Percentiles rank a stretch among this genome's conserved stretches.
Conservation (phyloP, 2,329 filamentous ascomycete species). For the Juglanconis oblonga region DNA sequence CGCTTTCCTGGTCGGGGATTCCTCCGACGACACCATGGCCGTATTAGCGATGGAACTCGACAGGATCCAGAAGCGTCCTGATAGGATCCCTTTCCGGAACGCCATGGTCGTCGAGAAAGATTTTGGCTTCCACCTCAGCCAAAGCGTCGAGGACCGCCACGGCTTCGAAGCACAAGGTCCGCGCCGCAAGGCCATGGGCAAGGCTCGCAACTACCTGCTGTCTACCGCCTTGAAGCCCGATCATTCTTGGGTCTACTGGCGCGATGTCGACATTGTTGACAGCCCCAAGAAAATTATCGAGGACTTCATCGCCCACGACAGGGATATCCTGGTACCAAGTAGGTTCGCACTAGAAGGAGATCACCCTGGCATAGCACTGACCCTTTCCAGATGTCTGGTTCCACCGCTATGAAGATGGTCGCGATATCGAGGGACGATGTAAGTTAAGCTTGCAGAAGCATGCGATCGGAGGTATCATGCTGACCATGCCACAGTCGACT, state of each 20-base stretch:
- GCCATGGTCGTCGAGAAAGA: slow-evolving; percentile 87
- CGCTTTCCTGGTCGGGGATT: slow-evolving; percentile 91
- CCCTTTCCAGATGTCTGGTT: slow-evolving; percentile 82
- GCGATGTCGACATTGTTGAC: slow-evolving; percentile 94
- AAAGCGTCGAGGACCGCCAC: slow-evolving; percentile 80
- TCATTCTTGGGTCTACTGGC: slow-evolving; percentile 98
- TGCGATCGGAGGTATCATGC: neutral
- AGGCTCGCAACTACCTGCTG: slow-evolving; percentile 88
- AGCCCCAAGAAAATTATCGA: slow-evolving; percentile 85
- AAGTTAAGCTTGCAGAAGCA: slow-evolving; percentile 35
- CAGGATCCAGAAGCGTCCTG: slow-evolving; percentile 77
- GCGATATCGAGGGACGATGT: slow-evolving; percentile 94
- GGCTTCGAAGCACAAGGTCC: slow-evolving; percentile 85
- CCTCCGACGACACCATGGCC: slow-evolving; percentile 86
- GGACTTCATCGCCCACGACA: slow-evolving; percentile 91
- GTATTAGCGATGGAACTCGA: slow-evolving; percentile 81
- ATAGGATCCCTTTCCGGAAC: slow-evolving; percentile 81
- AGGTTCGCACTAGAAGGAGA: slow-evolving; percentile 38
- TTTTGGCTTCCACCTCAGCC: slow-evolving; percentile 73
- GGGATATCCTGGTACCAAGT: slow-evolving; percentile 94
- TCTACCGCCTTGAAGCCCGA: slow-evolving; percentile 82
- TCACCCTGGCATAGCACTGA: slow-evolving; percentile 24
- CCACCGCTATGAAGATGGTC: slow-evolving; percentile 76
- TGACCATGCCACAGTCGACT: slow-evolving; percentile 67
- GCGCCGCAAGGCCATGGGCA: slow-evolving; percentile 84